Base-by-base conservation (phyloP, 148 eudicot species). In the Rhododendron ovatum region DNA sequence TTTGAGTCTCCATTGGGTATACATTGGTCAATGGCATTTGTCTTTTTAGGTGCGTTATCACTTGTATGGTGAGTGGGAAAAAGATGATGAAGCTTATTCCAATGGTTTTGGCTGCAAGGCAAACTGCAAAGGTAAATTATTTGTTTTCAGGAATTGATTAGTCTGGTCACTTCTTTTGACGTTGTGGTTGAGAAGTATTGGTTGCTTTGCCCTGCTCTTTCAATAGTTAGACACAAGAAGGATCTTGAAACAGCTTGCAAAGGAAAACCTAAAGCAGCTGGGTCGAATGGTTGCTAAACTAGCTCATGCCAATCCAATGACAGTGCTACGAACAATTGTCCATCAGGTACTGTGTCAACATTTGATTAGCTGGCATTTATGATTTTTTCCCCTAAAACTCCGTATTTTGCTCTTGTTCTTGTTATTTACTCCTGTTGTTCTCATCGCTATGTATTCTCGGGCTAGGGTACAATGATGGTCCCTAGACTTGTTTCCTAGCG, bases 231-330 rank as follows among this genome's bases (percentile, higher is more conserved):
- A 98, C 89, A 98, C 98, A 22, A 92, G 99, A 91, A 92, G 99
- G 90, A 94, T 98, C 85, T 87, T 98, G 91, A 98, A 98, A 78
- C 90, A 98, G 89, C 99, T 98, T 90, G 99, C 98, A 63, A 98
- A 98, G 87, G 99, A 98, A 94, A 98, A 98, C 80, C 85, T 98
- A 71, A 98, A 95, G 93, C 98, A 98, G 91, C 93, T 98, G 53
- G 99, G 99, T 43, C 95, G 99, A 81, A 98, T 98, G 99, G 96
- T 98, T 91, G 99, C 99, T n/a, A 98, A 98, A 88, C 92, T 98
- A 85, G 98, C 99, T 86, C 99, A 98, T 94, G 99, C 99, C 51
- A 95, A 95, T 93, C 99, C 99, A 48, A 93, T 98, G 95, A 95
- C 98, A 48, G 99, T 98, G 55, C 95, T 98, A 43, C 94, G 99